Percentiles rank a stretch among this genome's conserved stretches.
phyloP scores from a whole-genome alignment of 805 yeast species.

The Kodamaea neixiangensis region DNA sequence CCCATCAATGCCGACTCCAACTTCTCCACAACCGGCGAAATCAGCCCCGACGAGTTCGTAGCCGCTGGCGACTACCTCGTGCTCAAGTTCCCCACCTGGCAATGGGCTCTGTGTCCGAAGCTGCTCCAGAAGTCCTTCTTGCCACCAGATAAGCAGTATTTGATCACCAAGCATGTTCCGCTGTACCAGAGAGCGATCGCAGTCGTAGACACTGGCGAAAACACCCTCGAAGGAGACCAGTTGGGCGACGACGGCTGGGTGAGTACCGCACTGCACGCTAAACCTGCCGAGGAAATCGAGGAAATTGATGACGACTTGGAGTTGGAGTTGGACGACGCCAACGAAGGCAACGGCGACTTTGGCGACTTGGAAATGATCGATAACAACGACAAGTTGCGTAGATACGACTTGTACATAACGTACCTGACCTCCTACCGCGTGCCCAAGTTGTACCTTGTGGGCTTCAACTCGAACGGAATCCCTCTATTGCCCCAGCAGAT shows the following conservation, averaged over 20 bases:
- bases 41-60: conserved; percentile 94
- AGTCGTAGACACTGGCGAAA: conserved; percentile 39
- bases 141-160: conserved; percentile 83
- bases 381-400: conserved; percentile 48
- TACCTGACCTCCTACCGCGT: conserved; percentile 95
- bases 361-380: conserved; percentile 43
- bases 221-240: conserved; percentile 26
- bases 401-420: conserved; percentile 86
- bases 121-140: conserved; percentile 59
- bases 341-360: conserved; percentile 27
- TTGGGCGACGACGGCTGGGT: conserved; percentile 61
- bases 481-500: conserved; percentile 86
- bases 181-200: conserved; percentile 72
- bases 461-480: conserved; percentile 78
- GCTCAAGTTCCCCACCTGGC: conserved; percentile 95
- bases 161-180: conserved; percentile 90
- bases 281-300: conserved; percentile 5
- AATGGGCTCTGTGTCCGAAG: conserved; percentile 58
- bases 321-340: conserved; percentile 6
- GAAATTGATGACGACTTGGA: conserved; percentile 8
- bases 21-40: conserved; percentile 82
- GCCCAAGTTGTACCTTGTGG: conserved; percentile 90
- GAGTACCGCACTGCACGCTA: conserved; percentile 15
- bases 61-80: conserved; percentile 91
- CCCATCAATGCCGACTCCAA: conserved; percentile 89